Base-by-base conservation (phyloP, 345 rosid genomes). In the Turnera subulata region DNA sequence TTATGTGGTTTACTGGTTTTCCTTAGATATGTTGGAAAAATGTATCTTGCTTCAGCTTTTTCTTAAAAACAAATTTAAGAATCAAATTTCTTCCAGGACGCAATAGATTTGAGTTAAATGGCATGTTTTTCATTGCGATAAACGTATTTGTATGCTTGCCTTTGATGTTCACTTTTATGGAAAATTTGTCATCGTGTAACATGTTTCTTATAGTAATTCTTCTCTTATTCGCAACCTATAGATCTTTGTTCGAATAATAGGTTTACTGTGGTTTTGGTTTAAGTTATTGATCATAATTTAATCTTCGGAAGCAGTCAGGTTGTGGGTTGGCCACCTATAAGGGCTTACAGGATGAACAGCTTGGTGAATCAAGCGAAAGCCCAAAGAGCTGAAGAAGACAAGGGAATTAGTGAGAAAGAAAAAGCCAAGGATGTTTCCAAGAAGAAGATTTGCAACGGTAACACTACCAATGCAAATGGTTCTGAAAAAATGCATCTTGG, bases 401-500 rank as follows among this genome's bases (percentile, higher is more conserved):
- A 68, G 48, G 69, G 54, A 16, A 65, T 25, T 44, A 47, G 43
- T 24, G 87, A 78, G n/a, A 75, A 72, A 24, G 86, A 83, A 6
- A 82, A 77, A 58, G 64, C 83, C 12, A 67, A 83, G 56, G 84
- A 83, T 74, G 69, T 25, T 53, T 55, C 43, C 18, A 73, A 81
- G 46, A 84, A 82, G 77, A 89, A 76, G 46, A 58, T 43, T 50
- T 67, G 58, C 53, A 57, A 52, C 53, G 78, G 73, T 16, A 73
- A 54, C 24, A 58, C 53, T 38, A 33, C 32, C 35, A 56, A 16
- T 53, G 24, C 20, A 22, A 45, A 56, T 32, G 62, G 57, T 29
- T 79, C 69, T 59, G 90, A 77, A 42, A 81, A 79, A 57, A 78
- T 66, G 48, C 77, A 62, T 71, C 75, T 76, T 69, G 88, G 88